A percentile compares a stretch with the other conserved stretches of the same genome.
phyloP scores from a whole-genome alignment of 441 rosid species.

The Capsella rubella region DNA sequence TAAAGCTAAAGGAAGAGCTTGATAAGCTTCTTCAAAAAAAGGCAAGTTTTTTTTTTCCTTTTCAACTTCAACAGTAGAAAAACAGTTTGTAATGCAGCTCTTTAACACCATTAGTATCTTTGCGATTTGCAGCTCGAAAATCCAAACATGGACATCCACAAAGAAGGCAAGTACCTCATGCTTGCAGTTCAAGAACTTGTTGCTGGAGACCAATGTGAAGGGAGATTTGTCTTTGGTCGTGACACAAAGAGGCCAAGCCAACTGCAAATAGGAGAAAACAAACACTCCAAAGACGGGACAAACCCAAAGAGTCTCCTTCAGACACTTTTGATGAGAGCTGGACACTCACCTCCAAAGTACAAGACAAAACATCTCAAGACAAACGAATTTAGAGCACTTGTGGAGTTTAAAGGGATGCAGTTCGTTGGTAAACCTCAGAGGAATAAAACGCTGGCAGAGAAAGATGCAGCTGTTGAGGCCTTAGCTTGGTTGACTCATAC shows the following conservation, averaged over 20 bases:
- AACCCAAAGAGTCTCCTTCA: constrained; percentile 97
- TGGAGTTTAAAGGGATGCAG: constrained; percentile 98
- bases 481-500: constrained; percentile 97
- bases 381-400: constrained; percentile 94
- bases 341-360: constrained; percentile 97
- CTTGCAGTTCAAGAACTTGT: constrained; percentile 94
- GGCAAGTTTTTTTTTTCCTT: constrained; percentile 45
- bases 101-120: constrained; percentile 19
- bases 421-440: constrained; percentile 95
- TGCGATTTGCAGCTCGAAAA: constrained; percentile 69
- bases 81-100: neutral
- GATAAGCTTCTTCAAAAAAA: constrained; percentile 77
- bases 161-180: constrained; percentile 92
- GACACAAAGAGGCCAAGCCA: constrained; percentile 69
- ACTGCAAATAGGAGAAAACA: constrained; percentile 54
- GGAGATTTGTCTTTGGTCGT: constrained; percentile 96
- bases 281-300: constrained; percentile 81
- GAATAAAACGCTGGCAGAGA: constrained; percentile 95
- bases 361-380: constrained; percentile 94
- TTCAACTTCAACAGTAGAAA: neutral
- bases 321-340: constrained; percentile 95
- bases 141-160: constrained; percentile 75
- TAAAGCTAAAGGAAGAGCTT: constrained; percentile 88
- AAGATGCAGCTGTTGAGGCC: constrained; percentile 96
- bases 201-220: constrained; percentile 96